phyloP scores from a whole-genome alignment of 352 stramenopile genomes.

The Blastocystis sp. region DNA sequence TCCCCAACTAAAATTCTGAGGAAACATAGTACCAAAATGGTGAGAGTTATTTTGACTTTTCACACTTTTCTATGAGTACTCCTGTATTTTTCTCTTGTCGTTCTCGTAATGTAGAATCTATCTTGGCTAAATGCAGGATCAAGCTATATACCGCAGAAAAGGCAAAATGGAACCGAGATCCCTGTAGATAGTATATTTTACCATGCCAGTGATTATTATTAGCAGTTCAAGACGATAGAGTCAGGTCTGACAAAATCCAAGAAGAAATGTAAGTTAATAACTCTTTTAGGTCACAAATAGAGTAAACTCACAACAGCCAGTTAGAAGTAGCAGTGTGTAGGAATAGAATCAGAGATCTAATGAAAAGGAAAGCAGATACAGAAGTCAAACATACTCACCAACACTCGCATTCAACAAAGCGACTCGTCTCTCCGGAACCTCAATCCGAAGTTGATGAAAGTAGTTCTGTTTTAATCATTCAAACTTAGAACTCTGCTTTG shows the following conservation, averaged over 20 bases:
- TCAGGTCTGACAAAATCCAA: neutral
- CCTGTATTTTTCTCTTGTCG: neutral
- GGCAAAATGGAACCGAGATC: neutral
- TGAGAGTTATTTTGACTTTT: neutral
- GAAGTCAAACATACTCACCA: neutral
- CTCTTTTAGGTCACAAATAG: neutral
- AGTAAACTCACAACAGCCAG: neutral
- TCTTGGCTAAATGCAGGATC: neutral
- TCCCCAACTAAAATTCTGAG: neutral
- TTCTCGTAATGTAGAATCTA: neutral
- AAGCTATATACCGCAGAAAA: slow-evolving; percentile 6
- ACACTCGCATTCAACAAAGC: neutral
- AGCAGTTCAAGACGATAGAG: neutral
- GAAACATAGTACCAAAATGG: neutral
- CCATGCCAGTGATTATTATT: neutral
- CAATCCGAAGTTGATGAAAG: neutral
- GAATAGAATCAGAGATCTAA: neutral
- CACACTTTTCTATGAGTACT: neutral
- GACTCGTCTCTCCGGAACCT: neutral
- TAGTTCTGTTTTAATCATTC: neutral
- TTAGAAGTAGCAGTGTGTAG: neutral
- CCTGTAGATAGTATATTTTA: neutral
- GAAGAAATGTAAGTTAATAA: neutral
- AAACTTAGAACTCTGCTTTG: neutral
- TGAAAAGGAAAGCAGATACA: neutral